Percentiles rank a stretch among this genome's conserved stretches.
These are phyloP conservation scores for Leccinum brunneo-olivaceum DNA, from an alignment of 1,284 basidiomycete genomes.

Conservation along the genomic window DNA sequence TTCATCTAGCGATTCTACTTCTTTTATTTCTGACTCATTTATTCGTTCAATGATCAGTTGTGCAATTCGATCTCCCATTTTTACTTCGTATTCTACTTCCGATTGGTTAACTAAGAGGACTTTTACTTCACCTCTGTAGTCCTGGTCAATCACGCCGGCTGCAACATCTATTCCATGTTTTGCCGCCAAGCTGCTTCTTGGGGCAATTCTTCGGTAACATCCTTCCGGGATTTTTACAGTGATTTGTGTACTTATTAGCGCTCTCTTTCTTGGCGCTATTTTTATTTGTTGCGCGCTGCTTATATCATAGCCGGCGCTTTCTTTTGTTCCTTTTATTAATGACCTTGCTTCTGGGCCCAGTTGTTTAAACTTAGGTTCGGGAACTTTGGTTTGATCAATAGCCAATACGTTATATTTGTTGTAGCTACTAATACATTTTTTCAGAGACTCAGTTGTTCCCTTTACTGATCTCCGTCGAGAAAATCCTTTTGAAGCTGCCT, in stretches of 20 bases:
- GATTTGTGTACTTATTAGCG: too few relatives aligned
- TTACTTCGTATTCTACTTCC: background rate
- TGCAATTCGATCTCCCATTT: background rate
- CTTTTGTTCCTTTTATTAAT: too few relatives aligned
- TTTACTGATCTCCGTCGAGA: too few relatives aligned
- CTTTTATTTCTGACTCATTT: background rate
- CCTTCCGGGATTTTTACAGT: background rate
- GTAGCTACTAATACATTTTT: too few relatives aligned
- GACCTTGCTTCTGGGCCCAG: too few relatives aligned
- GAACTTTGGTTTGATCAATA: too few relatives aligned
- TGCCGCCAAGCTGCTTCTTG: background rate
- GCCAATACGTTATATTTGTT: too few relatives aligned
- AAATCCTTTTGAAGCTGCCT: too few relatives aligned
- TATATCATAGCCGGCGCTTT: too few relatives aligned
- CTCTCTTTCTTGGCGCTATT: background rate
- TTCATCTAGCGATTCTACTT: background rate
- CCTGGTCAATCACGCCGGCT: background rate
- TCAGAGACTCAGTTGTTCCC: too few relatives aligned
- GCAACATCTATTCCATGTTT: background rate
- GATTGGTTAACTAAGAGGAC: background rate
- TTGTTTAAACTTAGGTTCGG: too few relatives aligned
- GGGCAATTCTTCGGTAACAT: background rate
- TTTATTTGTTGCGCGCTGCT: too few relatives aligned
- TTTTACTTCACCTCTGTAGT: background rate
- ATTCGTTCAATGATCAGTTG: background rate